Conservation (phyloP, 495 filamentous ascomycete genomes). For the Elasticomyces elasticus region DNA sequence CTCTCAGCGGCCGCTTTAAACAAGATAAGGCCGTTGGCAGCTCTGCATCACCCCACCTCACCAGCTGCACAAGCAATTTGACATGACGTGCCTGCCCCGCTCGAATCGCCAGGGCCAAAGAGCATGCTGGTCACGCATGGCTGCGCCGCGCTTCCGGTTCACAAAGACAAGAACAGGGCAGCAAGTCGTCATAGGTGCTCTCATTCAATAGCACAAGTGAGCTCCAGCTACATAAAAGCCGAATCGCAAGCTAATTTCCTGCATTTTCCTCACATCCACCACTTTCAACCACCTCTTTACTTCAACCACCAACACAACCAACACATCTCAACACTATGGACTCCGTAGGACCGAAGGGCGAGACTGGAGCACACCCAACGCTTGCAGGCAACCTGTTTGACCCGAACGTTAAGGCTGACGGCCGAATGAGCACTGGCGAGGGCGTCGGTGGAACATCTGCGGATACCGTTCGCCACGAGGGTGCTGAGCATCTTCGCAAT, state of each 20-base stretch:
- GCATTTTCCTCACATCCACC: too few species aligned
- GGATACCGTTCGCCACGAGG: background rate
- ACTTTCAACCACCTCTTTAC: background rate
- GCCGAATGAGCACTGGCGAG: background rate
- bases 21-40: background rate
- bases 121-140: too few species aligned
- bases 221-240: too few species aligned
- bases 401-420: constrained; percentile 6
- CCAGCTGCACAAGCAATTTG: too few species aligned
- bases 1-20: background rate
- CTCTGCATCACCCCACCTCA: background rate
- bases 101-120: too few species aligned
- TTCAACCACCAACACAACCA: background rate
- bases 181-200: too few species aligned
- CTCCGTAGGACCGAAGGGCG: too few species aligned
- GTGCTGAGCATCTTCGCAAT: background rate
- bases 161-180: too few species aligned
- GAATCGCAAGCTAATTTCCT: too few species aligned
- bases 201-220: too few species aligned
- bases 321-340: background rate
- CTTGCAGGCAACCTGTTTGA: constrained; percentile 10
- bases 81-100: too few species aligned
- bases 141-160: too few species aligned
- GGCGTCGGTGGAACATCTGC: constrained; percentile 4
- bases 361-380: background rate